Evolutionary conservation across 306 rosid genomes (phyloP), one percentile per base, ranked within the genome.

Genomic region (Trifolium subterraneum): DNA sequence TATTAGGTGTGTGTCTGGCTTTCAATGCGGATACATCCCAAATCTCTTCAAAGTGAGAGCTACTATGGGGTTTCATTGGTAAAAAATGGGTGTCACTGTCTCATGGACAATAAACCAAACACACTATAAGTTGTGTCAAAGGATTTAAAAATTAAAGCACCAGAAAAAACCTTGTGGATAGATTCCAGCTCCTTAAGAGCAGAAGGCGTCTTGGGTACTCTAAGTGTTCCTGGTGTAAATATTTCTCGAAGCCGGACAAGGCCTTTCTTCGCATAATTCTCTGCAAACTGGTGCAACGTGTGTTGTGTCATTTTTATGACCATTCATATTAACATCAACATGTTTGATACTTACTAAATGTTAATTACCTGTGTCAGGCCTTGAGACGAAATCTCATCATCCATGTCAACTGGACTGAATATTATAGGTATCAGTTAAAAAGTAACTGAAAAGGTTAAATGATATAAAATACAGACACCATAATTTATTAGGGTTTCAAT

Each of bases 381-480:
- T 66, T 92, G 95, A 68, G 96, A 81, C 54, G 88, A 83, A 82
- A 94, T 94, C 36, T 90, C 96, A 77, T 91, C 92, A 75, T 47
- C 84, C 91, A 92, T 84, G 74, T 94, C 96, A 76, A 75, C 96
- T 33, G 97, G 98, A 82, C 98, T 94, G 97, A 86, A 84, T n/a
- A 76, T 75, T 25, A 31, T 2, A 73, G 59, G 56, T 13, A 71
- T 77, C 55, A 65, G 83, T 78, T 33, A 35, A 73, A 62, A 70
- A 62, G 48, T 38, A 74, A 64, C 55, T 66, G 54, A 75, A 20
- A 66, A 62, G 10, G 25, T 58, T 14, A 78, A 44, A 23, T 41
- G 20, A 19, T 18, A 48, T 51, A 69, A 68, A 71, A 48, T 6
- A 75, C 39, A 47, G 78, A 71, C 65, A 42, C 68, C 20, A 66